These are phyloP conservation scores for Solanum pimpinellifolium DNA, from an alignment of 257 asterid species.

Conservation along the genomic window DNA sequence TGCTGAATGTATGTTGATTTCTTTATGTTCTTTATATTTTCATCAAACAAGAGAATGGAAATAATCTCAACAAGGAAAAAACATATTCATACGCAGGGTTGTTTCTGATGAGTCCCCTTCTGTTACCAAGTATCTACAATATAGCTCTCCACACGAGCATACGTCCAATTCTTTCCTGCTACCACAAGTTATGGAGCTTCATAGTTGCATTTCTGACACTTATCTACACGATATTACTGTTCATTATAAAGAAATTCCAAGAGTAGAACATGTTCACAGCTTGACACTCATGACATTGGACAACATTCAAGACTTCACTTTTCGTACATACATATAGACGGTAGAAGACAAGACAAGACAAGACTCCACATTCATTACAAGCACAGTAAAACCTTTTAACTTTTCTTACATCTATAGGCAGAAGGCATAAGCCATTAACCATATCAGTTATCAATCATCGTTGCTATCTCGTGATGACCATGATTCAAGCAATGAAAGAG, in stretches of 20 bases:
- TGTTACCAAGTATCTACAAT: conserved; percentile 28
- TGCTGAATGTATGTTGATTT: conserved; percentile 41
- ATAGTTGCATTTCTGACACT: conserved; percentile 22
- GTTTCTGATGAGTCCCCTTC: conserved; percentile 34
- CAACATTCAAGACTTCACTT: not conserved
- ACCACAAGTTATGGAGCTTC: conserved; percentile 33
- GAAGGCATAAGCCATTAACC: not conserved
- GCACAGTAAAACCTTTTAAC: not conserved
- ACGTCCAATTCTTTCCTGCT: conserved; percentile 44
- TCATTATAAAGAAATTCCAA: conserved; percentile 19
- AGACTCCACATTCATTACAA: not conserved
- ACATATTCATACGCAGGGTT: conserved; percentile 38
- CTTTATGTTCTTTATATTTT: not conserved
- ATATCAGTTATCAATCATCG: conserved; percentile 29
- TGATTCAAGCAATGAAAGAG: conserved; percentile 38
- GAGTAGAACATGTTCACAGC: conserved; percentile 2
- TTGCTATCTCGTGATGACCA: conserved; percentile 29
- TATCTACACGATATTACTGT: conserved; percentile 22
- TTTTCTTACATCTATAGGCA: not conserved
- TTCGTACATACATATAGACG: not conserved
- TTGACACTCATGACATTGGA: not conserved
- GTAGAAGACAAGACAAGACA: not conserved
- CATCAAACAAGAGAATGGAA: not conserved
- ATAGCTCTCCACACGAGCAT: conserved; percentile 25
- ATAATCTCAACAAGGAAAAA: not conserved